phyloP scores from a whole-genome alignment of 2,329 filamentous ascomycete species.

The Helotiales sp. region DNA sequence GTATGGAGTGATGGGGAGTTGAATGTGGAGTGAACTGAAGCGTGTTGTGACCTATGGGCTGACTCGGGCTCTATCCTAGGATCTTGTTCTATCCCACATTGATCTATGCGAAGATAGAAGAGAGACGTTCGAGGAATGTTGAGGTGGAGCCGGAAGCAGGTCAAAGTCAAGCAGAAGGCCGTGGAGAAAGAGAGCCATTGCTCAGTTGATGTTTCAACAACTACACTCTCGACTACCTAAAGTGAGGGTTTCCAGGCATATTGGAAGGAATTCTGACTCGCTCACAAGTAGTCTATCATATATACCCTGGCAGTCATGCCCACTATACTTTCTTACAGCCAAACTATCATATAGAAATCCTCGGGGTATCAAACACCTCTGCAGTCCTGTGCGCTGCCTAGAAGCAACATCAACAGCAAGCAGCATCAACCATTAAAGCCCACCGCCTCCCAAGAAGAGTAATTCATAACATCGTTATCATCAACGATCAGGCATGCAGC shows the following conservation, averaged over 20 bases:
- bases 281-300: too few species aligned
- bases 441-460: background rate
- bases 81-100: slow-evolving; percentile 31
- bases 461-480: background rate
- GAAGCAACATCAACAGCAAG: background rate
- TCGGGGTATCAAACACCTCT: background rate
- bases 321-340: background rate
- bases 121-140: slow-evolving; percentile 1
- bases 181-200: slow-evolving; percentile 18
- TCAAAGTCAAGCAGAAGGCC: background rate
- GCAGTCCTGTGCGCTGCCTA: too few species aligned
- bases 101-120: slow-evolving; percentile 23
- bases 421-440: background rate
- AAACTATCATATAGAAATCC: background rate
- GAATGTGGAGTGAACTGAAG: background rate
- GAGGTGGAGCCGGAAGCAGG: background rate
- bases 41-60: background rate
- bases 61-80: background rate
- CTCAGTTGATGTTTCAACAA: background rate
- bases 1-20: too few species aligned
- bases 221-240: too few species aligned
- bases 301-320: background rate
- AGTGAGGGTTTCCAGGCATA: too few species aligned
- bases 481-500: background rate
- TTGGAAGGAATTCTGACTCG: too few species aligned